Conservation (phyloP, 805 yeast species). For the Yarrowia divulgata region DNA sequence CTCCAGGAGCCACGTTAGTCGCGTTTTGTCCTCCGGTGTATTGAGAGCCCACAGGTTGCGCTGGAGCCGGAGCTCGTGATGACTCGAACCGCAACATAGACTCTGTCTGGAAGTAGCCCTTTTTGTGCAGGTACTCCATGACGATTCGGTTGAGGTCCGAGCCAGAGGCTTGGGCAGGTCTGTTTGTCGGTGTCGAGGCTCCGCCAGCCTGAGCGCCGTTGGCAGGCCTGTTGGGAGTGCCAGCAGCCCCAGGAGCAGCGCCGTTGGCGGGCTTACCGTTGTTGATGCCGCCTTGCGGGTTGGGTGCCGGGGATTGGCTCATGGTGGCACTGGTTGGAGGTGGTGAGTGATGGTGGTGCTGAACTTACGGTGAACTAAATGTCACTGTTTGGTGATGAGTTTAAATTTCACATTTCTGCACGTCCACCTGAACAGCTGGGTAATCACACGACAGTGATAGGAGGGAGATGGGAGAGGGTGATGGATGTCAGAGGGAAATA, state of each 20-base stretch:
- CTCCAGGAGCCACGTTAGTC: conserved; percentile 25
- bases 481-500: no score
- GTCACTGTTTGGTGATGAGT: conserved; percentile 31
- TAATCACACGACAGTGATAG: conserved; percentile 5
- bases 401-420: conserved; percentile 23
- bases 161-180: conserved; percentile 41
- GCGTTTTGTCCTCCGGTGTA: conserved; percentile 43
- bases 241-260: conserved; percentile 33
- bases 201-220: conserved; percentile 34
- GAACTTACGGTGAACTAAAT: conserved; percentile 7
- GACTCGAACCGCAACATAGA: conserved; percentile 88
- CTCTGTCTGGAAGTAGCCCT: conserved; percentile 94
- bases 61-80: conserved; percentile 50
- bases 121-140: conserved; percentile 87
- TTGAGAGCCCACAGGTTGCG: conserved; percentile 42
- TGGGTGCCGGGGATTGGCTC: conserved; percentile 39
- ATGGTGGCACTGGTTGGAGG: conserved; percentile 9
- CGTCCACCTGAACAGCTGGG: background rate
- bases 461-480: background rate
- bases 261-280: conserved; percentile 38
- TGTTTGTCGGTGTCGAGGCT: conserved; percentile 25
- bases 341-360: conserved; percentile 9
- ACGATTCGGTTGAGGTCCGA: conserved; percentile 92
- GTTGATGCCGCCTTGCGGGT: conserved; percentile 33
- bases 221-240: conserved; percentile 31